A percentile compares a stretch with the other conserved stretches of the same genome.
Conservation (phyloP, 164 flowering plant species). For the Piper betle region DNA sequence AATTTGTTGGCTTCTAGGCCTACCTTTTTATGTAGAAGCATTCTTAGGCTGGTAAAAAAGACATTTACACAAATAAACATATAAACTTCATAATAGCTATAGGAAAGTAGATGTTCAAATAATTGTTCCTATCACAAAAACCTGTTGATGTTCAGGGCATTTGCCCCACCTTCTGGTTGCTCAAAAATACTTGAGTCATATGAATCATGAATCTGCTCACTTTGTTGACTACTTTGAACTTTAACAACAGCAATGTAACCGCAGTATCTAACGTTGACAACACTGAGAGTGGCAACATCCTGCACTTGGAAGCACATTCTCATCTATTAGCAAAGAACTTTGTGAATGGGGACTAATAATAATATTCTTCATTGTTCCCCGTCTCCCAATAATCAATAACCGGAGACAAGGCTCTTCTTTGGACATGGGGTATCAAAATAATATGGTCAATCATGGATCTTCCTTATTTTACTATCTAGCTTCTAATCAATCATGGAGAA, state of each 20-base stretch:
- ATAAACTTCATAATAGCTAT: not conserved
- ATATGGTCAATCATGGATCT: too few species aligned
- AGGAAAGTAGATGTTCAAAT: too few species aligned
- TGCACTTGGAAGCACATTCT: constrained; percentile 20
- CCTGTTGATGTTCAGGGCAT: constrained; percentile 96
- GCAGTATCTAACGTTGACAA: constrained; percentile 67
- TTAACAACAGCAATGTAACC: constrained; percentile 73
- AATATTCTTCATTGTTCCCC: not conserved
- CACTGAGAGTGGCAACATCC: constrained; percentile 81
- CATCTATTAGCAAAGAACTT: not conserved
- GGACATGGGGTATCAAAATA: too few species aligned
- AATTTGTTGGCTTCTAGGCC: constrained; percentile 29
- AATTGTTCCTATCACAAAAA: constrained; percentile 2
- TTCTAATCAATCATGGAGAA: not conserved
- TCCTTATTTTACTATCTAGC: not conserved
- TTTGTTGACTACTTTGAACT: constrained; percentile 33
- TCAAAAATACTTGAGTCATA: constrained; percentile 43
- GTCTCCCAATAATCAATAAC: not conserved
- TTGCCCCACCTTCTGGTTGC: constrained; percentile 96
- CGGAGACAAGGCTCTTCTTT: not conserved
- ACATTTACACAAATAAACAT: not conserved
- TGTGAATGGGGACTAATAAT: not conserved
- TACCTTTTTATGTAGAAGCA: constrained; percentile 56
- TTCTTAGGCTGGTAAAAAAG: constrained; percentile 58
- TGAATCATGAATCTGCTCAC: constrained; percentile 16